Percentiles rank a stretch among this genome's conserved stretches.
Conservation (phyloP, 192 early-diverging fungal species). For the Rhizophagus sp. region DNA sequence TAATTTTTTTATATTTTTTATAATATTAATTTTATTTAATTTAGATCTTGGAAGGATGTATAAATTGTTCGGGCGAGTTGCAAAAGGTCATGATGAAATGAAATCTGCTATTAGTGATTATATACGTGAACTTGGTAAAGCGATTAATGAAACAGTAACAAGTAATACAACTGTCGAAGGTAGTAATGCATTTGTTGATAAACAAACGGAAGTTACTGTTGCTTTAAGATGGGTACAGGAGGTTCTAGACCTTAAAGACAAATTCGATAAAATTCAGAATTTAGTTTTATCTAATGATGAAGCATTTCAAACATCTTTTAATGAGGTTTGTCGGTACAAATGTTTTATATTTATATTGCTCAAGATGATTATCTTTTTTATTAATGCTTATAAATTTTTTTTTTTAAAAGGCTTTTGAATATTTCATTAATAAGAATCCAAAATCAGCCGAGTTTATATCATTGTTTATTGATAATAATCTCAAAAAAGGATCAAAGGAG, state of each 20-base stretch:
- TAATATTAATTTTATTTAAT: not conserved
- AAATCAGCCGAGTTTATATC: conserved; percentile 88
- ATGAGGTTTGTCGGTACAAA: conserved; percentile 41
- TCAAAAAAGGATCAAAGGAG: conserved; percentile 85
- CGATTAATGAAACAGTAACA: conserved; percentile 58
- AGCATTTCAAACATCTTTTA: conserved; percentile 78
- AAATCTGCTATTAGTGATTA: conserved; percentile 56
- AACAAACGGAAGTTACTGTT: conserved; percentile 34
- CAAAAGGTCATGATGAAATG: conserved; percentile 63
- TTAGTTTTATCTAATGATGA: conserved; percentile 66
- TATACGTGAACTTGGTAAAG: conserved; percentile 61
- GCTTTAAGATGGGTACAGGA: conserved; percentile 87
- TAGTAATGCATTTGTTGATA: not conserved
- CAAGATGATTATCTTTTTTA: not conserved
- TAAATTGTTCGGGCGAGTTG: conserved; percentile 72
- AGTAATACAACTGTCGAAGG: conserved; percentile 29
- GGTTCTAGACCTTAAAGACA: conserved; percentile 74
- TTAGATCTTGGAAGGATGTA: conserved; percentile 82
- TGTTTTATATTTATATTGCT: not conserved
- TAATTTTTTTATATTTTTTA: too few species aligned
- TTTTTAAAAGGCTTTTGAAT: conserved; percentile 64
- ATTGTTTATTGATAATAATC: conserved; percentile 90
- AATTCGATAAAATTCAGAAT: conserved; percentile 73
- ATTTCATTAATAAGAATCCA: conserved; percentile 75
- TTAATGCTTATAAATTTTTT: not conserved